phyloP scores from a whole-genome alignment of 805 yeast genomes.

The Lachancea quebecensis region DNA sequence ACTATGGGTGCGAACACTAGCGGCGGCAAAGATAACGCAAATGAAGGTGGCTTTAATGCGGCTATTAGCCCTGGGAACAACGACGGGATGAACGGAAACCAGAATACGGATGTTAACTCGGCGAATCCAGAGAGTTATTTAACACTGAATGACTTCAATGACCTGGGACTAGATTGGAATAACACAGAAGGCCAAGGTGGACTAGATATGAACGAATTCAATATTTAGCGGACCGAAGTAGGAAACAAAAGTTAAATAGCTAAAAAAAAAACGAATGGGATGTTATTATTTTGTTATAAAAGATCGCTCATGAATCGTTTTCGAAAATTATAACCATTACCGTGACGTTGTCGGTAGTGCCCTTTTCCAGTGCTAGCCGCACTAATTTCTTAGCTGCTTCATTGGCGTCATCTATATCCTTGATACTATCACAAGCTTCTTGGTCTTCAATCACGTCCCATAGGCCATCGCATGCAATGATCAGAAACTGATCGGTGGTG shows the following conservation, averaged over 20 bases:
- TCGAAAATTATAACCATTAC: conserved; percentile 67
- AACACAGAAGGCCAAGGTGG: conserved; percentile 25
- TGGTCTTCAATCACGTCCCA: conserved; percentile 93
- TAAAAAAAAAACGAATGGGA: too few relatives aligned
- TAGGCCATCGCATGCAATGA: conserved; percentile 91
- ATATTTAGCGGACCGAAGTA: conserved; percentile 8
- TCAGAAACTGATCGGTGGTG: conserved; percentile 62
- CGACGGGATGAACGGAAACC: conserved; percentile 6
- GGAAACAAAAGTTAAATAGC: too few relatives aligned
- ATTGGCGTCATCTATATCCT: conserved; percentile 48
- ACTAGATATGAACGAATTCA: conserved; percentile 24
- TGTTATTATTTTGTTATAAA: background rate
- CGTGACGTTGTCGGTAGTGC: conserved; percentile 87
- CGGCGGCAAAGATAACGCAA: conserved; percentile 3
- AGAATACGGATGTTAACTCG: background rate
- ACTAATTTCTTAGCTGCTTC: conserved; percentile 63
- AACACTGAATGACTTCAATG: conserved; percentile 32
- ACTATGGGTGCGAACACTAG: conserved; percentile 4
- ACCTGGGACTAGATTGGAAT: conserved; percentile 31
- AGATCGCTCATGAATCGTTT: background rate
- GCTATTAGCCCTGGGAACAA: conserved; percentile 2
- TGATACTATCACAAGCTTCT: conserved; percentile 69
- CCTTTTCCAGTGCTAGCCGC: conserved; percentile 63
- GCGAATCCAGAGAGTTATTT: conserved; percentile 25
- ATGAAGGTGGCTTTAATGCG: conserved; percentile 3